A percentile compares a stretch with the other conserved stretches of the same genome.
Evolutionary conservation across 345 rosid species (phyloP).

Genomic region (Lumnitzera racemosa): DNA sequence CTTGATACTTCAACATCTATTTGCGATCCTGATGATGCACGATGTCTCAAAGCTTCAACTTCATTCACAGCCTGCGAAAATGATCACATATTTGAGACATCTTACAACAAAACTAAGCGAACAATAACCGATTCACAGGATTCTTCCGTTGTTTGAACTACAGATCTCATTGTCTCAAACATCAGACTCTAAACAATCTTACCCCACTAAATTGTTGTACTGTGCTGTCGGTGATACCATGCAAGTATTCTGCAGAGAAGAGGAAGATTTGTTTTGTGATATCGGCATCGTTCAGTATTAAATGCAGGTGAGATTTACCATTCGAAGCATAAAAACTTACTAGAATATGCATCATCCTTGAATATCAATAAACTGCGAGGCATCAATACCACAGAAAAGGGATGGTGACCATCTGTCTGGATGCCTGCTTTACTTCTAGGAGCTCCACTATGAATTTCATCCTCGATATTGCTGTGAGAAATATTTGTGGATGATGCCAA

Average conservation of each 20-base stretch:
- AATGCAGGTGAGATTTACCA: background rate
- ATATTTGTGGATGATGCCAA: conserved; percentile 19
- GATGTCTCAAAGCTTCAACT: conserved; percentile 21
- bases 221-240: conserved; percentile 58
- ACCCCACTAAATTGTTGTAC: conserved; percentile 48
- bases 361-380: conserved; percentile 81
- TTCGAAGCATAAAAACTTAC: conserved; percentile 17
- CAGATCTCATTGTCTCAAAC: too few species aligned
- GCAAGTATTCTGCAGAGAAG: conserved; percentile 57
- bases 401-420: conserved; percentile 22
- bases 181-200: background rate
- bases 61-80: conserved; percentile 41
- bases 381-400: conserved; percentile 67
- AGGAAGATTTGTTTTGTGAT: background rate
- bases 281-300: background rate
- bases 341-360: conserved; percentile 67
- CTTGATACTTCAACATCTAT: conserved; percentile 17
- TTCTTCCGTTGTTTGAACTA: background rate
- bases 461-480: conserved; percentile 4
- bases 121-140: background rate
- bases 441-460: conserved; percentile 13
- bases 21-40: conserved; percentile 5
- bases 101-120: background rate
- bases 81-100: background rate
- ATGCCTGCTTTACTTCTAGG: conserved; percentile 16